These are phyloP conservation scores for Biscutella auriculata DNA, from an alignment of 441 rosid species.

Conservation along the genomic window DNA sequence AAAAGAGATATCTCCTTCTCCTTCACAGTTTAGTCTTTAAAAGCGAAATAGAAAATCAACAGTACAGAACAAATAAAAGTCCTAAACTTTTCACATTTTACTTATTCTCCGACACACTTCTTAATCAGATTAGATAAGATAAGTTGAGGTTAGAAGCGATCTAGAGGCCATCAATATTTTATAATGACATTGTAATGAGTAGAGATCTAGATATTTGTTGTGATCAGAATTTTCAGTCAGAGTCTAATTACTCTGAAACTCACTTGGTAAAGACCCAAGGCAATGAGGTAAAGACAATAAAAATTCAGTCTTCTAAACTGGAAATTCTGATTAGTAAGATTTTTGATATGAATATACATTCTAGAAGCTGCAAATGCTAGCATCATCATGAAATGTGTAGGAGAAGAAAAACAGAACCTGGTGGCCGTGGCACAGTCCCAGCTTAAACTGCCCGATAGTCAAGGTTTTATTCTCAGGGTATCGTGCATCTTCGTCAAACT, in stretches of 20 bases:
- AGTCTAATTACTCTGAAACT: not conserved
- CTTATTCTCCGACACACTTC: not conserved
- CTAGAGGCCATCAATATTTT: not conserved
- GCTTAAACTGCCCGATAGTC: slow-evolving; percentile 87
- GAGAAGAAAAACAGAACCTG: slow-evolving; percentile 42
- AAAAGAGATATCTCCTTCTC: not conserved
- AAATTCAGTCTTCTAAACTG: not conserved
- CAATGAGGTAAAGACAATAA: not conserved
- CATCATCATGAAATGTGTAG: not conserved
- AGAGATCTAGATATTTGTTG: not conserved
- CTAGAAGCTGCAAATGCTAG: not conserved
- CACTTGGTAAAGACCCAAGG: not conserved
- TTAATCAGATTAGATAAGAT: not conserved
- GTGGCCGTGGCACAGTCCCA: slow-evolving; percentile 90
- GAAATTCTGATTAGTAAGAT: not conserved
- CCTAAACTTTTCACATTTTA: not conserved
- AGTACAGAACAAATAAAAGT: not conserved
- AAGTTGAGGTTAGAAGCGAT: not conserved
- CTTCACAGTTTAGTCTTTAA: not conserved
- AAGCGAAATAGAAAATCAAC: not conserved
- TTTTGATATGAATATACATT: not conserved
- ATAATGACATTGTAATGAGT: not conserved
- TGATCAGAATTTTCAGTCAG: not conserved
- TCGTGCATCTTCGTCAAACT: slow-evolving; percentile 71
- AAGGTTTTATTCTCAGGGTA: slow-evolving; percentile 80